phyloP scores from a whole-genome alignment of 192 early-diverging fungal species.

The Cladochytrium replicatum region DNA sequence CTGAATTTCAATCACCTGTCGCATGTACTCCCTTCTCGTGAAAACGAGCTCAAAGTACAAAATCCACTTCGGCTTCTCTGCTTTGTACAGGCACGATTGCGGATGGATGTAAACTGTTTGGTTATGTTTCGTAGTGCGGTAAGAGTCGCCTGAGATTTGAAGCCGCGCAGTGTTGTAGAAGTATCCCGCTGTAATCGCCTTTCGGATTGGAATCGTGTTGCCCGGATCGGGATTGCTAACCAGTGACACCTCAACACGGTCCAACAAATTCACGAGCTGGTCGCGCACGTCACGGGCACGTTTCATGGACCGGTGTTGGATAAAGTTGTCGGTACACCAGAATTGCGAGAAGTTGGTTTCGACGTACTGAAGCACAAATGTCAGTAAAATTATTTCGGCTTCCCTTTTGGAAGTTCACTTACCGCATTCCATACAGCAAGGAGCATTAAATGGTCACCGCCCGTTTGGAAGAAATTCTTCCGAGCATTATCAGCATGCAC shows the following conservation, averaged over 20 bases:
- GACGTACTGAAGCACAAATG: constrained; percentile 27
- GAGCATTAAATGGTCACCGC: constrained; percentile 90
- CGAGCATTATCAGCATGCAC: constrained; percentile 88
- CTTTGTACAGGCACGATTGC: constrained; percentile 65
- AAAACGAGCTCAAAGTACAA: constrained; percentile 89
- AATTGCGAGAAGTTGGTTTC: constrained; percentile 80
- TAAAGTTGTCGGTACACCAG: constrained; percentile 98
- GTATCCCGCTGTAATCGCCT: constrained; percentile 87
- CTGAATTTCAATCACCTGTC: constrained; percentile 87
- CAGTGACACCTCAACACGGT: constrained; percentile 75
- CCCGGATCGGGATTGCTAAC: constrained; percentile 72
- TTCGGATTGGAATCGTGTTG: constrained; percentile 81
- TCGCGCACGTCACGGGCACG: constrained; percentile 87
- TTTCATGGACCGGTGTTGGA: constrained; percentile 84
- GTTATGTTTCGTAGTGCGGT: constrained; percentile 81
- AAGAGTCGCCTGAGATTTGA: constrained; percentile 79
- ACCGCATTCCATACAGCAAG: constrained; percentile 86
- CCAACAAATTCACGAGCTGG: constrained; percentile 85
- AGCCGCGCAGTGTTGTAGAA: constrained; percentile 89
- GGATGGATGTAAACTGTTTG: constrained; percentile 92
- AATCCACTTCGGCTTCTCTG: constrained; percentile 76
- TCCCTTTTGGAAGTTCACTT: constrained; percentile 23
- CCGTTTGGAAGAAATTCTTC: constrained; percentile 76
- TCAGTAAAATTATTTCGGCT: constrained; percentile 2
- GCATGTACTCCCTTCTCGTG: constrained; percentile 85